A percentile compares a stretch with the other conserved stretches of the same genome.
phyloP scores from a whole-genome alignment of 2,329 filamentous ascomycete genomes.

The Thermoascus crustaceus region DNA sequence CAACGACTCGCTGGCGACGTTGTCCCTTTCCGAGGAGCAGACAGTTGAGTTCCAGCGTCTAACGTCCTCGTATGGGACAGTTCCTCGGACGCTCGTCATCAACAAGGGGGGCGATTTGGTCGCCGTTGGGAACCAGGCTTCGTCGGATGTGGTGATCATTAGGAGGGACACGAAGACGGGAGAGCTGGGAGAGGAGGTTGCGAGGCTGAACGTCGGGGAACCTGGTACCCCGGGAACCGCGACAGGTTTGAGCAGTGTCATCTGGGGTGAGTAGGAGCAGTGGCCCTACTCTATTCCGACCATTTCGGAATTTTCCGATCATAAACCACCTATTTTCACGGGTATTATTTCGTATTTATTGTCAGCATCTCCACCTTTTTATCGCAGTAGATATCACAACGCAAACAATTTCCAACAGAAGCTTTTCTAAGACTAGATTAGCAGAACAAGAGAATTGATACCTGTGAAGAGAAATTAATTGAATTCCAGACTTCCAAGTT shows the following conservation, averaged over 20 bases:
- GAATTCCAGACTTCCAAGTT: no score
- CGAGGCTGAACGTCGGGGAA: constrained; percentile 22
- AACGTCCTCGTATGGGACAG: constrained; percentile 55
- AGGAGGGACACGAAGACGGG: constrained; percentile 53
- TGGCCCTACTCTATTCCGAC: no score
- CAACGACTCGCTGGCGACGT: constrained; percentile 23
- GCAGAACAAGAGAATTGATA: no score
- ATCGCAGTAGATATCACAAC: no score
- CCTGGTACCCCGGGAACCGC: constrained; percentile 17
- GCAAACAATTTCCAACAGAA: no score
- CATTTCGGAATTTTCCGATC: no score
- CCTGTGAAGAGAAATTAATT: no score
- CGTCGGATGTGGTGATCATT: constrained; percentile 54
- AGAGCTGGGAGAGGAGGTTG: constrained; percentile 40
- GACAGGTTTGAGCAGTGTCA: constrained; percentile 27
- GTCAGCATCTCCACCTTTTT: no score
- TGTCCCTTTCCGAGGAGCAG: constrained; percentile 50
- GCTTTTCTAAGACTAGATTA: no score
- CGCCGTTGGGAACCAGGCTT: constrained; percentile 58
- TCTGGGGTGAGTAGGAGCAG: constrained; percentile 23
- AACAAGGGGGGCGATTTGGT: constrained; percentile 57
- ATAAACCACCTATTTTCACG: no score
- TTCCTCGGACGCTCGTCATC: constrained; percentile 60
- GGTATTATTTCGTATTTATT: no score
- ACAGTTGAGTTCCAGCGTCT: constrained; percentile 49